phyloP scores from a whole-genome alignment of 192 early-diverging fungal species.

The Obelidium mucronatum region DNA sequence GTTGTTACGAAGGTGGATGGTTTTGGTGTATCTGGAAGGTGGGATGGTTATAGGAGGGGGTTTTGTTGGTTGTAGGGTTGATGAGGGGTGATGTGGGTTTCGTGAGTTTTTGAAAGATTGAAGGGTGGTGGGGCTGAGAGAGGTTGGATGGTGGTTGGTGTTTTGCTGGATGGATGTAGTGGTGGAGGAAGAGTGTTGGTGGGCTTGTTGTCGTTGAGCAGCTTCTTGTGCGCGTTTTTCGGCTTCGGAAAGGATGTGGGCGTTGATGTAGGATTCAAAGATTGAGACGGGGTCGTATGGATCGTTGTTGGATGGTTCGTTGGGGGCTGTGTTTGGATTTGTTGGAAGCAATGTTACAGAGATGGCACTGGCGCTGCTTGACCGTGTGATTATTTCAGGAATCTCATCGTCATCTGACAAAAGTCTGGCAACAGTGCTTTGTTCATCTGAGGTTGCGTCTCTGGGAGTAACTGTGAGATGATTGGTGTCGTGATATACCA shows the following conservation, averaged over 20 bases:
- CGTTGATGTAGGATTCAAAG: slow-evolving; percentile 16
- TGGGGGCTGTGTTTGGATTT: no score
- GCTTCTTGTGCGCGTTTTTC: not conserved
- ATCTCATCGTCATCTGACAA: not conserved
- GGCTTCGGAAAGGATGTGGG: not conserved
- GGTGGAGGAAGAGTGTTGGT: not conserved
- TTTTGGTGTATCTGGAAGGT: not conserved
- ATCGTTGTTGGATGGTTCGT: no score
- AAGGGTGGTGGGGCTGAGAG: no score
- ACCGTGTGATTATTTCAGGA: not conserved
- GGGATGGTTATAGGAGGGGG: not conserved
- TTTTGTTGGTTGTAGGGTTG: not conserved
- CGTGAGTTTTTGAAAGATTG: not conserved
- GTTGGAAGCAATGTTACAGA: not conserved
- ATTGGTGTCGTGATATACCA: no score
- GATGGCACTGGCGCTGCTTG: not conserved
- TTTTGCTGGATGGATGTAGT: not conserved
- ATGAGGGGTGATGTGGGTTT: not conserved
- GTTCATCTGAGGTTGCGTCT: no score
- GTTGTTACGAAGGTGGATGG: no score
- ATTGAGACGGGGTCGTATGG: not conserved
- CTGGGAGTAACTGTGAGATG: no score
- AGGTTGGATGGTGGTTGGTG: not conserved
- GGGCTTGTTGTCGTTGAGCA: not conserved
- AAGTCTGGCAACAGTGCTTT: not conserved